These are phyloP conservation scores for Symbiotaphrina buchneri DNA, from an alignment of 495 filamentous ascomycete species.

Conservation along the genomic window DNA sequence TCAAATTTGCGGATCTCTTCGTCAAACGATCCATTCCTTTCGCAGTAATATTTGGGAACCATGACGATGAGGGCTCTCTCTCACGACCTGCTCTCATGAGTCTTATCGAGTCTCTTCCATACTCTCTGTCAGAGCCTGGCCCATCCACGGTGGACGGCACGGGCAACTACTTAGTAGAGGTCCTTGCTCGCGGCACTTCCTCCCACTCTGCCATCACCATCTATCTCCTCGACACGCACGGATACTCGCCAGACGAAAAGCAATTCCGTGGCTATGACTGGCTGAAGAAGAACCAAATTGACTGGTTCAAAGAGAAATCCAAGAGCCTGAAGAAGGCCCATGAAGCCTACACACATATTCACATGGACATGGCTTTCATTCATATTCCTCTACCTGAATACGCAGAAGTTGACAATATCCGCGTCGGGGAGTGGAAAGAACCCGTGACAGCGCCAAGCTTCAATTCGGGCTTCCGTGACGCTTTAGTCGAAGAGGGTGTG, in stretches of 20 bases:
- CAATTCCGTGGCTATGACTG: constrained; percentile 82
- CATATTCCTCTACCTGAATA: constrained; percentile 95
- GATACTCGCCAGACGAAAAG: constrained; percentile 75
- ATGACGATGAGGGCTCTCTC: constrained; percentile 82
- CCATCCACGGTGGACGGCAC: constrained; percentile 69
- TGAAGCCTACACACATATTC: constrained; percentile 66
- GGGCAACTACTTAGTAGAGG: constrained; percentile 86
- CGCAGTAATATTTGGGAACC: constrained; percentile 88
- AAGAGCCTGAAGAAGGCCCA: constrained; percentile 44
- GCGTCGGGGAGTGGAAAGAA: constrained; percentile 49
- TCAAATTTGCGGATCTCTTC: constrained; percentile 77
- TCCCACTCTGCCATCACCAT: constrained; percentile 77
- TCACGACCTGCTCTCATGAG: constrained; percentile 58
- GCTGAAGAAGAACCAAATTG: constrained; percentile 82
- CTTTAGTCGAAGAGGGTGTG: constrained; percentile 62
- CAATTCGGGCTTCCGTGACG: constrained; percentile 76
- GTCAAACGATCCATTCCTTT: constrained; percentile 79
- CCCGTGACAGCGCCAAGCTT: constrained; percentile 62
- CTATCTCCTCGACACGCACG: constrained; percentile 84
- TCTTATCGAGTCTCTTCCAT: constrained; percentile 67
- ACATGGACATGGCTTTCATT: constrained; percentile 93
- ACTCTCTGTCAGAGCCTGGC: constrained; percentile 63
- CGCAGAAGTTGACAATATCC: constrained; percentile 19
- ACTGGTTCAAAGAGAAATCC: constrained; percentile 72
- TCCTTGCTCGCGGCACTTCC: constrained; percentile 55